These are phyloP conservation scores for Tinospora cordifolia DNA, from an alignment of 164 flowering plant species.

Conservation along the genomic window DNA sequence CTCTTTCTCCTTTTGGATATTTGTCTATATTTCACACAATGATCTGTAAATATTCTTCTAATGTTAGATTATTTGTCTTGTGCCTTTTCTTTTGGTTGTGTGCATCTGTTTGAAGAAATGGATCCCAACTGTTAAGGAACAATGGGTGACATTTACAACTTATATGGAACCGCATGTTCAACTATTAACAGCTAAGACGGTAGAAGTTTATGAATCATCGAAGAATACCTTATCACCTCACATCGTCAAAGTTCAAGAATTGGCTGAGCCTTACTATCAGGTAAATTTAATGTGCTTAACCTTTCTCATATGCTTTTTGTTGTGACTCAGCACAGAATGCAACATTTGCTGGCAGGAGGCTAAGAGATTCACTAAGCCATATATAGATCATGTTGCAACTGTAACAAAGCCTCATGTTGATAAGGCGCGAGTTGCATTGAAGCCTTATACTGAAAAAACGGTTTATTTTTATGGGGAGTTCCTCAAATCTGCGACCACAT, in stretches of 20 bases:
- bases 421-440: conserved; percentile 43
- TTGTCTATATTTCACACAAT: neutral
- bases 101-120: conserved; percentile 41
- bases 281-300: conserved; percentile 26
- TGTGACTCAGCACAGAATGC: neutral
- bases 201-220: conserved; percentile 61
- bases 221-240: conserved; percentile 57
- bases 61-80: neutral
- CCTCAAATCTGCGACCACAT: conserved; percentile 50
- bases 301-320: neutral
- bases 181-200: conserved; percentile 32
- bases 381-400: conserved; percentile 54
- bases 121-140: conserved; percentile 62
- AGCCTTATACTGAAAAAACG: conserved; percentile 59
- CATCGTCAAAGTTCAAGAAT: conserved; percentile 46
- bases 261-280: conserved; percentile 71
- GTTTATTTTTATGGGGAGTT: conserved; percentile 52
- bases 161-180: conserved; percentile 59
- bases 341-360: conserved; percentile 45
- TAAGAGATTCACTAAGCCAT: conserved; percentile 70
- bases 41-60: neutral
- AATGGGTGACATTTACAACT: conserved; percentile 46
- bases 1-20: neutral
- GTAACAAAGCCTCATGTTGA: conserved; percentile 75
- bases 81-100: conserved; percentile 3